phyloP scores from a whole-genome alignment of 2,329 filamentous ascomycete species.

The Cladosporium sp. region DNA sequence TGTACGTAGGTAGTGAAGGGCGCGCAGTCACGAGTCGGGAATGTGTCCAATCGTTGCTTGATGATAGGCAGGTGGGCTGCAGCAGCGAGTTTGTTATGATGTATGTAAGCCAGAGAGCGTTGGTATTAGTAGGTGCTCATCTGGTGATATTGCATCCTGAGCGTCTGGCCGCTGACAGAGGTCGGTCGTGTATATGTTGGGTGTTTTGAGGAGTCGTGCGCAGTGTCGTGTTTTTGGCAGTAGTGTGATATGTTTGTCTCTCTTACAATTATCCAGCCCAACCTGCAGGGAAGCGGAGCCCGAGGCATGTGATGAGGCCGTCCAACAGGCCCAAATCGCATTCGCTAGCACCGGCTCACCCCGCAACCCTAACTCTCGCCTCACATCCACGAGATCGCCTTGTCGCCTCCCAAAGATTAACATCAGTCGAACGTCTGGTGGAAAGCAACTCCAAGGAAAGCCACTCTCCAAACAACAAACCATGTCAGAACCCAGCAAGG shows the following conservation, averaged over 20 bases:
- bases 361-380: not conserved
- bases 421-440: no score
- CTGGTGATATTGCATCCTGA: not conserved
- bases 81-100: not conserved
- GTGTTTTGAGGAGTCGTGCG: not conserved
- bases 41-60: slow-evolving; percentile 4
- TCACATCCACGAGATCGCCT: no score
- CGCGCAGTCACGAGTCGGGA: slow-evolving; percentile 5
- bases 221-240: not conserved
- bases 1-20: not conserved
- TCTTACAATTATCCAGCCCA: not conserved
- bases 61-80: slow-evolving; percentile 7
- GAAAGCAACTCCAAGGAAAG: no score
- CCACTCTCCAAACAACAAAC: no score
- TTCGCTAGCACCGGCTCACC: not conserved
- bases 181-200: not conserved
- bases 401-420: not conserved
- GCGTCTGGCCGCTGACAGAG: not conserved
- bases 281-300: slow-evolving; percentile 5
- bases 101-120: not conserved
- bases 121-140: not conserved
- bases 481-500: slow-evolving; percentile 7
- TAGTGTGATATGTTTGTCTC: not conserved
- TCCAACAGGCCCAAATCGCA: no score
- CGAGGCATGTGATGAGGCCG: no score